Conservation (phyloP, 306 rosid species). For the Malus sieversii region DNA sequence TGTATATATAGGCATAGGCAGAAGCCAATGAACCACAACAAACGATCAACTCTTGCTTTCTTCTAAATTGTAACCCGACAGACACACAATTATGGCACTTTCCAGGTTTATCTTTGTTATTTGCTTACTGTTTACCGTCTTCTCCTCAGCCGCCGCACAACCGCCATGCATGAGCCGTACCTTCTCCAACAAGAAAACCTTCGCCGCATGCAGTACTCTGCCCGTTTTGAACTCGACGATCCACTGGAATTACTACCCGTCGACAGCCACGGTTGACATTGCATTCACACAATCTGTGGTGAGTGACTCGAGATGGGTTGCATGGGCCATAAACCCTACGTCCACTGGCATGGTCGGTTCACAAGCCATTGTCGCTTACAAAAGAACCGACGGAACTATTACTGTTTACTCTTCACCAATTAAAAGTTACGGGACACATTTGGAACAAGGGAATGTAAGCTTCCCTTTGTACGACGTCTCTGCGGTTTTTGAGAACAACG, state of each 20-base stretch:
- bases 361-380: conserved; percentile 15
- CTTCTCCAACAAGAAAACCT: neutral
- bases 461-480: conserved; percentile 11
- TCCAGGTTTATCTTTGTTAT: neutral
- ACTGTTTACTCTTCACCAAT: conserved; percentile 14
- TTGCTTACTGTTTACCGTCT: neutral
- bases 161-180: neutral
- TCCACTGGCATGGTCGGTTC: conserved; percentile 39
- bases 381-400: conserved; percentile 12
- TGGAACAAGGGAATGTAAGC: conserved; percentile 14
- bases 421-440: neutral
- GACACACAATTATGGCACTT: no score
- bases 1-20: no score
- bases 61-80: no score
- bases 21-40: no score
- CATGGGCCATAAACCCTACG: conserved; percentile 43
- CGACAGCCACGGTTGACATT: conserved; percentile 4
- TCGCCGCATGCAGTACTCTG: conserved; percentile 19
- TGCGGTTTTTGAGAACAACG: neutral
- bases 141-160: neutral
- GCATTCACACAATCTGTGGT: conserved; percentile 20
- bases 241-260: conserved; percentile 23
- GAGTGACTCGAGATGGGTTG: conserved; percentile 19
- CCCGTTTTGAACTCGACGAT: conserved; percentile 16
- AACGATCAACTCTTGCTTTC: no score